Percentiles rank a stretch among this genome's conserved stretches.
These are phyloP conservation scores for Neonectria punicea DNA, from an alignment of 2,329 filamentous ascomycete species.

Conservation along the genomic window DNA sequence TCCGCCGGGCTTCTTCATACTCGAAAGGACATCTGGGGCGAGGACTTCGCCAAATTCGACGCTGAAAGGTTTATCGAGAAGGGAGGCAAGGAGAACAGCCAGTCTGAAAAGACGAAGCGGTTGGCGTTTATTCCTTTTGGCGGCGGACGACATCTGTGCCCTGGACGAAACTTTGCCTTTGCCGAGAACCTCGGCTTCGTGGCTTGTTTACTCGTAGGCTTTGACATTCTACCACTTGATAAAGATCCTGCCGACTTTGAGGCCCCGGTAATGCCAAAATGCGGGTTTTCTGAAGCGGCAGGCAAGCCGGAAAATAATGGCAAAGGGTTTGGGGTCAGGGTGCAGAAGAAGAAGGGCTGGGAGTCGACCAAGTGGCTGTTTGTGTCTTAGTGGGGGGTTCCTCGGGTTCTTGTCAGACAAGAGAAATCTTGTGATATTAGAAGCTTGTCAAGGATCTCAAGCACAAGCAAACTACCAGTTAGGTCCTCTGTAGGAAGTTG, in stretches of 20 bases:
- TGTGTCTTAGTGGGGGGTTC: neutral
- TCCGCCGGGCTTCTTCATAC: constrained; percentile 15
- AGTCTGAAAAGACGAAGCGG: constrained; percentile 18
- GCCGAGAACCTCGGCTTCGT: constrained; percentile 30
- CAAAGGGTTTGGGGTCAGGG: constrained; percentile 17
- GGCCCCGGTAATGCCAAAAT: neutral
- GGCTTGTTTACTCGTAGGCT: constrained; percentile 25
- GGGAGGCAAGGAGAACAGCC: constrained; percentile 16
- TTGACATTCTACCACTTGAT: constrained; percentile 14
- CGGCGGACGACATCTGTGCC: constrained; percentile 26
- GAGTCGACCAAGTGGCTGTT: constrained; percentile 25
- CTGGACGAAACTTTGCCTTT: constrained; percentile 30
- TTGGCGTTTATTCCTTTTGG: constrained; percentile 26
- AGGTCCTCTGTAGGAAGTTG: too few species aligned
- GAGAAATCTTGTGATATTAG: too few species aligned
- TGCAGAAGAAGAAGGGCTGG: constrained; percentile 27
- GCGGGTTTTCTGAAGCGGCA: constrained; percentile 18
- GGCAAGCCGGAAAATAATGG: constrained; percentile 20
- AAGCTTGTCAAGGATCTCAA: too few species aligned
- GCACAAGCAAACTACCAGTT: too few species aligned
- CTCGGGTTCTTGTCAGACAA: too few species aligned
- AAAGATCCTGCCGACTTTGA: neutral
- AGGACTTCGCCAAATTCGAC: constrained; percentile 18
- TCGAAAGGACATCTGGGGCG: constrained; percentile 23
- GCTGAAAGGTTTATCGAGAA: constrained; percentile 27